These are phyloP conservation scores for Lasiodiplodia sp. DNA, from an alignment of 2,329 filamentous ascomycete species.

Conservation along the genomic window DNA sequence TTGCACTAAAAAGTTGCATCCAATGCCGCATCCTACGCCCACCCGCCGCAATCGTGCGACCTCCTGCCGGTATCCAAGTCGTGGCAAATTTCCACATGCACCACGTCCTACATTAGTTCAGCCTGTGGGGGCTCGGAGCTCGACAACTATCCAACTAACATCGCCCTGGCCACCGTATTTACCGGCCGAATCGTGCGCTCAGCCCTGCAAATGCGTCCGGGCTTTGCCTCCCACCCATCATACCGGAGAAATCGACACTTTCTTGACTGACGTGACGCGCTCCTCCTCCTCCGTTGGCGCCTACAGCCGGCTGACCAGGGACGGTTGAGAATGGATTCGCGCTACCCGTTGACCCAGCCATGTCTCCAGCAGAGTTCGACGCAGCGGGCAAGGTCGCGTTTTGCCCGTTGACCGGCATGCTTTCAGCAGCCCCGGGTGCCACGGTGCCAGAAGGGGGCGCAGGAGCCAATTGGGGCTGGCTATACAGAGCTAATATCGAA, in stretches of 20 bases:
- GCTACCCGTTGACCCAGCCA: constrained; percentile 46
- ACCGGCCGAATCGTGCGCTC: constrained; percentile 57
- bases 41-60: not conserved
- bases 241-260: constrained; percentile 69
- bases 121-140: not conserved
- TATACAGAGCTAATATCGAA: constrained; percentile 79
- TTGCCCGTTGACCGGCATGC: constrained; percentile 39
- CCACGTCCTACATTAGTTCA: constrained; percentile 8
- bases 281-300: constrained; percentile 33
- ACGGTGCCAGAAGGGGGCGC: constrained; percentile 45
- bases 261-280: constrained; percentile 68
- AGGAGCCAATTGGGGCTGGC: constrained; percentile 63
- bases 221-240: constrained; percentile 73
- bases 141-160: not conserved
- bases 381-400: constrained; percentile 48
- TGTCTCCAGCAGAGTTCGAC: constrained; percentile 25
- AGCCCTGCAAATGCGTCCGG: constrained; percentile 81
- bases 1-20: not conserved
- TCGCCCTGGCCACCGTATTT: not conserved
- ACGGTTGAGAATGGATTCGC: constrained; percentile 64
- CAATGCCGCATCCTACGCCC: not conserved
- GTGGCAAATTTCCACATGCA: not conserved
- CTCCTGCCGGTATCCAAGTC: constrained; percentile 7
- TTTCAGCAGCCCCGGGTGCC: constrained; percentile 31
- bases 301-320: constrained; percentile 32